phyloP scores from a whole-genome alignment of 306 rosid genomes.

The Datisca glomerata region DNA sequence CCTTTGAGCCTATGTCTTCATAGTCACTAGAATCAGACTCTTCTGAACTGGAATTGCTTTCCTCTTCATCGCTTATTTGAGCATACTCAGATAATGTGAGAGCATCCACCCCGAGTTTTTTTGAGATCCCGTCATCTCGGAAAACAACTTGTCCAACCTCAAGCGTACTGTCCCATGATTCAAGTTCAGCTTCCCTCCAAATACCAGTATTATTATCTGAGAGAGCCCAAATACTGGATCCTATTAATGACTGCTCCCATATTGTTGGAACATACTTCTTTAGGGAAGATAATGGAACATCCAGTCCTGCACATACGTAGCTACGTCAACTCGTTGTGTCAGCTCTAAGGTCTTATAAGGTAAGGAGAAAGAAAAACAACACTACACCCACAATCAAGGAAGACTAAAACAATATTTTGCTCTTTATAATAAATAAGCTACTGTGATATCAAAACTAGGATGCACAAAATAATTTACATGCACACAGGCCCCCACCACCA shows the following conservation, averaged over 20 bases:
- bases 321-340: too few relatives aligned
- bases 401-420: too few relatives aligned
- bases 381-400: too few relatives aligned
- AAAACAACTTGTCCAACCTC: constrained; percentile 72
- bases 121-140: constrained; percentile 67
- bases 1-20: constrained; percentile 50
- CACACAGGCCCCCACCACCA: too few relatives aligned
- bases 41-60: constrained; percentile 49
- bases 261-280: constrained; percentile 52
- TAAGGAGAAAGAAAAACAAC: too few relatives aligned
- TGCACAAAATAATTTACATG: too few relatives aligned
- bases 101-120: constrained; percentile 50
- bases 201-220: constrained; percentile 44
- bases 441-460: too few relatives aligned
- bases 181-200: constrained; percentile 91
- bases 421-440: too few relatives aligned
- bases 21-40: constrained; percentile 49
- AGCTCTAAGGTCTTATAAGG: too few relatives aligned
- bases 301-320: constrained; percentile 56
- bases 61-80: constrained; percentile 32
- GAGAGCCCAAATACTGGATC: constrained; percentile 72
- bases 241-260: constrained; percentile 64
- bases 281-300: constrained; percentile 55
- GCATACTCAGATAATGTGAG: constrained; percentile 60
- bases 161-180: constrained; percentile 61